Base-by-base conservation (phyloP, 2,329 filamentous ascomycete genomes). In the Monilinia polystroma region DNA sequence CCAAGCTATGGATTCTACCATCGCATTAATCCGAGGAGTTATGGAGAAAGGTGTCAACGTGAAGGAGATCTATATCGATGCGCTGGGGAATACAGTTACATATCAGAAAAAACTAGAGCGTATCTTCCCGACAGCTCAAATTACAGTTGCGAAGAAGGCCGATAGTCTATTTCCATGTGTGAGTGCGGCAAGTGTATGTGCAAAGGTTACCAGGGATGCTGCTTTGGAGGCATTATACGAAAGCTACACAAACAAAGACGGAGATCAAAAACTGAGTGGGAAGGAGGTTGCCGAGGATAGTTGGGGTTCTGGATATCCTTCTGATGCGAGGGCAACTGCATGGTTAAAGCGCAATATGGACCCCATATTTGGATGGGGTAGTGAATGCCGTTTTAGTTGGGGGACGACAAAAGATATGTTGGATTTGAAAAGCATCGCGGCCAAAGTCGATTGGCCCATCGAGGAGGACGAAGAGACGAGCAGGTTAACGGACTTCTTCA, bases 261-360 rank as follows among this genome's bases (percentile, higher is more conserved):
- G 69, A 54, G 76, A 71, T 64, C 62, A 59, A 8, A 67, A 66
- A 49, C 69, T 71, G 67, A 49, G 56, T 10, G 73, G 62, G 7
- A 72, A 68, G 3, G 57, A 55, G 58, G 78, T 71, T 12, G 73
- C 69, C 6, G 77, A 77, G 1, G 81, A 82, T 20, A 82, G 80
- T 35, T 97, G 95, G 93, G 95, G 95, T 0, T 96, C 92, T 0
- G 95, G 95, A 0, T 99, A 99, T 77, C 95, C 95, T 0, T 92
- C 90, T 1, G 95, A 99, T 78, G 87, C 84, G 26, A 85, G 90
- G 69, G 96, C 93, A 73, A 86, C 90, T 2, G 78, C 80, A 29
- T 99, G 95, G 94, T 77, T 99, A 76, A 91, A 88, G 79, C 81
- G 81, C 51, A 95, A 94, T 71, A 94, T 97, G 88, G 89, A 99